Evolutionary conservation across 768 basidiomycete genomes (phyloP).

Genomic region (Lactarius indigo): DNA sequence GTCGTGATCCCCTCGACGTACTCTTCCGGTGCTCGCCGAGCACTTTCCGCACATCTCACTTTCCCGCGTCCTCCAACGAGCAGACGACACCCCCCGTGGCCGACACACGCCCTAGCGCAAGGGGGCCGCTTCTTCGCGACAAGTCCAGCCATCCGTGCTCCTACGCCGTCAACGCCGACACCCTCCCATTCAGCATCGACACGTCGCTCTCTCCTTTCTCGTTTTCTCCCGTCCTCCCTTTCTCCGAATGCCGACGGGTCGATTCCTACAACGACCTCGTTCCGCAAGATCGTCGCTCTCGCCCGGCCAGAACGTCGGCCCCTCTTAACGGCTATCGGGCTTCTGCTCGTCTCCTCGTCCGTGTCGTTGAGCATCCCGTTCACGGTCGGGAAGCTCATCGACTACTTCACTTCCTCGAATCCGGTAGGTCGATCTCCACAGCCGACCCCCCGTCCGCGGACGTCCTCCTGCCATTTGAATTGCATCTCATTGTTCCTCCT

Average conservation of each 20-base stretch:
- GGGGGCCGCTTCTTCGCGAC: not conserved
- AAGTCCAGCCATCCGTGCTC: not conserved
- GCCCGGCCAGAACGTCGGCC: slow-evolving; percentile 82
- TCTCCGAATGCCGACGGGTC: slow-evolving; percentile 21
- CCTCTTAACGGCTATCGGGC: slow-evolving; percentile 67
- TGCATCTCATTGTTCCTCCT: not conserved
- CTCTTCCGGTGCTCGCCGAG: not conserved
- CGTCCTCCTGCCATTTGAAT: not conserved
- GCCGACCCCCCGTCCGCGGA: not conserved
- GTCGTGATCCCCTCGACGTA: not conserved
- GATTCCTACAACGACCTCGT: slow-evolving; percentile 55
- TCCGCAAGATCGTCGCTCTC: slow-evolving; percentile 71
- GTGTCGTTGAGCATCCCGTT: slow-evolving; percentile 93
- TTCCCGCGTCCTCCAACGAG: not conserved
- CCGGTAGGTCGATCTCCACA: slow-evolving; percentile 49
- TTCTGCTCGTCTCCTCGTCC: slow-evolving; percentile 81
- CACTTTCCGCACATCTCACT: not conserved
- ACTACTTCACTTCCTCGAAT: slow-evolving; percentile 75
- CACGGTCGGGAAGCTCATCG: slow-evolving; percentile 90
- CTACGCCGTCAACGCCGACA: not conserved
- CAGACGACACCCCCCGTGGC: not conserved
- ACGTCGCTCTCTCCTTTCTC: slow-evolving; percentile 17
- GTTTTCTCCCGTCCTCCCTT: slow-evolving; percentile 14
- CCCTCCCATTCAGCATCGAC: not conserved
- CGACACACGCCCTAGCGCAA: not conserved